Base-by-base conservation (phyloP, 1,284 basidiomycete genomes). In the Pyrrhoderma lamaoense region DNA sequence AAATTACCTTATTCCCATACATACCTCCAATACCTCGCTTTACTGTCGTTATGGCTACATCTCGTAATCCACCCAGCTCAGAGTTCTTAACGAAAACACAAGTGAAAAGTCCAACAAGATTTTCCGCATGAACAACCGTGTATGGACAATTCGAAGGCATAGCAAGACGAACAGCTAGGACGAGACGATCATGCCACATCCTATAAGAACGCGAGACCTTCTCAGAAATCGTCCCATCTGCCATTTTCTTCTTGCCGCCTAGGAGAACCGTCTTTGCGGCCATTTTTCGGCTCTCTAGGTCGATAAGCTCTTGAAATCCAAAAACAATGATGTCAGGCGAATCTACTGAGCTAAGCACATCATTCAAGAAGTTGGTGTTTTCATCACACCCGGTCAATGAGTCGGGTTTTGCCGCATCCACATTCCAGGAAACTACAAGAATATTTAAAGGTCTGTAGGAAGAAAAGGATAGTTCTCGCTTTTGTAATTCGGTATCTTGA, bases 241-340 rank as follows among this genome's bases (percentile, higher is more conserved):
- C 37, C 22, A 63, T 63, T 49, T 67, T 71, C 55, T 68, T 69
- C 56, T 72, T 71, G 18, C 80, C 72, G 0, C 84, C 87, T 3
- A 94, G 75, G 1, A 96, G 64, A 21, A 95, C 80, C 2, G 84
- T 91, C 69, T 94, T 94, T 11, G 94, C 93, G 0, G 89, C 87
- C 67, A 97, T 82, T 67, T 85, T 93, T 56, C 91, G 83, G 60
- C 82, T 87, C 58, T 97, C 93, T 9, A 99, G 77, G 64, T 97
- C 93, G 56, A 99, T 89, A 37, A 97, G 77, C 69, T 98, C 95
- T 65, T 99, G 95, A 63, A 98, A 87, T 1, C 93, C 93, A 64
- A 98, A 96, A 1, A 83, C 80, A 59, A 99, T 86, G 58, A 98
- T 82, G 59, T 97, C 94, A 0, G 94, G 91, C 7, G 73, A 66